A percentile compares a stretch with the other conserved stretches of the same genome.
Conservation (phyloP, 345 rosid species). For the Populus euphratica region DNA sequence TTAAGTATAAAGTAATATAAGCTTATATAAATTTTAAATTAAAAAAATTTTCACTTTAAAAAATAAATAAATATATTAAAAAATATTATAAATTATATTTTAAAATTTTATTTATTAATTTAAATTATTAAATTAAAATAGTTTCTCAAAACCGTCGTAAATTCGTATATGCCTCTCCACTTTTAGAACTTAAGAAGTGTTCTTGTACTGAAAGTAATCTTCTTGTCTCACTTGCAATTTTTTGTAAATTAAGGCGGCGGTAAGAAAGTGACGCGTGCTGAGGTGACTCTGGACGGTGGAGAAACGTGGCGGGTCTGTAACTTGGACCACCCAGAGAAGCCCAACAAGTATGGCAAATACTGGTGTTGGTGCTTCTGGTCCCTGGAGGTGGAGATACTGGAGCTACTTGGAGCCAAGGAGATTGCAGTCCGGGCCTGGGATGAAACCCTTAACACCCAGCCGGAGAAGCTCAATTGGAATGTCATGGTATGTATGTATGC, state of each 20-base stretch:
- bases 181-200: not conserved
- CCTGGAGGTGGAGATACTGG: conserved; percentile 74
- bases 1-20: accelerated
- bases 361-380: conserved; percentile 99
- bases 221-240: not conserved
- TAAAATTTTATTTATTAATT: no score
- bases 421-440: conserved; percentile 98
- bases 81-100: no score
- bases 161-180: no score
- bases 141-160: no score
- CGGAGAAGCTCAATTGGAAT: conserved; percentile 93
- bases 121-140: no score
- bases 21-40: no score
- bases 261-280: conserved; percentile 90
- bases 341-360: conserved; percentile 62
- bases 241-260: conserved; percentile 57
- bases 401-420: conserved; percentile 71
- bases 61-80: no score
- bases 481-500: conserved; percentile 54
- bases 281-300: conserved; percentile 89
- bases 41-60: no score
- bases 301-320: conserved; percentile 85
- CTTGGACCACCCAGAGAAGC: conserved; percentile 67
- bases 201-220: conserved; percentile 4
- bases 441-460: conserved; percentile 81